Base-by-base conservation (phyloP, 306 rosid species). In the Vicia faba region DNA sequence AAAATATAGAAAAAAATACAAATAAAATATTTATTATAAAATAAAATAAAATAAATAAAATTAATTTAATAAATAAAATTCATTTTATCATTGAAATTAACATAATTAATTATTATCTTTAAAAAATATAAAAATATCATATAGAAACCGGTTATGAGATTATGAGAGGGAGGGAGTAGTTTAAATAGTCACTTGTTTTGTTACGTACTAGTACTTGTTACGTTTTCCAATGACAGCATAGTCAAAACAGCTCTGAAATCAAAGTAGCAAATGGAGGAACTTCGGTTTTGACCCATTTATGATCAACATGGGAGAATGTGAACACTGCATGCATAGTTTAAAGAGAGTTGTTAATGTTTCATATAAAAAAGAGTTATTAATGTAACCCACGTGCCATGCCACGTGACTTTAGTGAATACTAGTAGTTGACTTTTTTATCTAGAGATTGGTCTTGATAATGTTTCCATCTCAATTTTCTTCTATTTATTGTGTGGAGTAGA, bases 211-310 rank as follows among this genome's bases (percentile, higher is more conserved):
- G 33, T 16, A 61, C 48, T 70, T 78, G 81, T 35, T 61, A 35
- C 79, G 53, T 49, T 51, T 39, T 55, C 61, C 66, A 39, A 16
- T 20, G 64, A 33, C 33, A n/a, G 28, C 45, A 44, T 66, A 80
- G 87, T 82, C 90, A 81, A 78, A 61, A 4, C n/a, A 12, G 38
- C 68, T 45, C 84, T 77, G 82, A 85, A 77, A 65, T 74, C 82
- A 35, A 70, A 25, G 75, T 63, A 49, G 53, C 50, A 66, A 71
- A 26, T 69, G 61, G 71, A 60, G 39, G 50, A 73, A 38, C 76
- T 74, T 40, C 29, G 54, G 58, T 69, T 78, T 61, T 61, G 75
- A 72, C 71, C 39, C 7, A 19, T 35, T 72, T 73, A 38, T 26
- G 56, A 56, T 72, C 70, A 59, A 83, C 65, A 25, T 58, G 36